Base-by-base conservation (phyloP, 768 basidiomycete genomes). In the Tricholoma sp. region DNA sequence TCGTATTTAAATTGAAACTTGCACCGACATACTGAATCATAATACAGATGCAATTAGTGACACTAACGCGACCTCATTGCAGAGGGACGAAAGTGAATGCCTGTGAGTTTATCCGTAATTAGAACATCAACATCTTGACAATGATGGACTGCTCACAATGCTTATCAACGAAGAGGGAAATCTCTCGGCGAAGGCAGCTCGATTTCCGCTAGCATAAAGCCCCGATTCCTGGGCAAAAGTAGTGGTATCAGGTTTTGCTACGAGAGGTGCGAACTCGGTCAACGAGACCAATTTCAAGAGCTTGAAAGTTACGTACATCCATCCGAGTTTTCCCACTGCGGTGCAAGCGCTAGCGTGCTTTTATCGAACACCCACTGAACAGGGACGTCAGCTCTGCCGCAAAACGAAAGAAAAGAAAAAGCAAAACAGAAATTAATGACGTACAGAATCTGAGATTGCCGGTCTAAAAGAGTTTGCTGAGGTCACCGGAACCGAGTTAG, bases 281-380 rank as follows among this genome's bases (percentile, higher is more conserved):
- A 29, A 9, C 10, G 9, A 29, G n/a, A 31, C n/a, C n/a, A 29
- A 29, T 18, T 18, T 2, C 24, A 41, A 7, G 16, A 19, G 6
- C 29, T 32, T 32, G 1, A 5, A 12, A 21, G 46, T 27, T 16
- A 57, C 65, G 21, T 47, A 67, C 66, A 63, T 14, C 52, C 52
- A 24, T 65, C 66, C 3, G 62, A 24, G 55, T 69, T 69, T 46
- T 51, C 61, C 67, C 66, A 69, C 19, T 61, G 61, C 1, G 63
- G 52, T n/a, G 10, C 54, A 27, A 69, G 29, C 10, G 2, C 24
- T 9, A 55, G 35, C 8, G 54, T 64, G 8, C 3, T 32, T 5
- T 60, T 34, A 52, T 68, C 52, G 27, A 61, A 14, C 14, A 22
- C 57, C 67, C 67, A 68, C 67, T 68, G 10, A 27, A 5, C 31